phyloP scores from a whole-genome alignment of 208 protist genomes.

The Trypanosoma vivax region DNA sequence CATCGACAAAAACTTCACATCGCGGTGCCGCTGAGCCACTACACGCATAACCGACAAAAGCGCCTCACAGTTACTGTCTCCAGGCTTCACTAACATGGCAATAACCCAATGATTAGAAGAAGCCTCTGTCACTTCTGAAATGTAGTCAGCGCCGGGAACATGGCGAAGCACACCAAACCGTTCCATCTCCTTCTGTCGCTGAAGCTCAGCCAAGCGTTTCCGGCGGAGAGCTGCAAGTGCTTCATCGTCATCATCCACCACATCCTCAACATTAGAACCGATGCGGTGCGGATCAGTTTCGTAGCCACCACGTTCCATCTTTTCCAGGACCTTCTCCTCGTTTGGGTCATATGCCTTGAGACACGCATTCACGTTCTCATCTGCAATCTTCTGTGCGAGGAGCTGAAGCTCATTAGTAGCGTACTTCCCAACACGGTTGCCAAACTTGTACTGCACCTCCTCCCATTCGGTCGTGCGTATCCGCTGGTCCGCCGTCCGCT shows the following conservation, averaged over 20 bases:
- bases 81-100: slow-evolving; percentile 59
- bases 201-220: slow-evolving; percentile 53
- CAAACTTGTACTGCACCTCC: slow-evolving; percentile 87
- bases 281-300: slow-evolving; percentile 8
- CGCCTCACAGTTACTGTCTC: slow-evolving; percentile 64
- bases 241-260: slow-evolving; percentile 68
- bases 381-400: slow-evolving; percentile 68
- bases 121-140: slow-evolving; percentile 75
- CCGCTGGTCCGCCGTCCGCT: slow-evolving; percentile 69
- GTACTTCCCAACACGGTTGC: slow-evolving; percentile 85
- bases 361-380: slow-evolving; percentile 58
- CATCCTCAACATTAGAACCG: slow-evolving; percentile 10
- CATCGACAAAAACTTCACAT: slow-evolving; percentile 83
- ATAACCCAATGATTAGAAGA: slow-evolving; percentile 67
- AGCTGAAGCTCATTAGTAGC: slow-evolving; percentile 73
- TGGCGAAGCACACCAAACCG: slow-evolving; percentile 71
- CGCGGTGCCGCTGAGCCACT: slow-evolving; percentile 55
- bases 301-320: slow-evolving; percentile 63
- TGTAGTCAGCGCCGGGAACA: slow-evolving; percentile 58
- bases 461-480: slow-evolving; percentile 90
- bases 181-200: slow-evolving; percentile 37
- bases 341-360: slow-evolving; percentile 70
- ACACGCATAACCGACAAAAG: slow-evolving; percentile 64
- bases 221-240: slow-evolving; percentile 50
- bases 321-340: slow-evolving; percentile 54